phyloP scores from a whole-genome alignment of 805 yeast species.

The Starmerella apicola region DNA sequence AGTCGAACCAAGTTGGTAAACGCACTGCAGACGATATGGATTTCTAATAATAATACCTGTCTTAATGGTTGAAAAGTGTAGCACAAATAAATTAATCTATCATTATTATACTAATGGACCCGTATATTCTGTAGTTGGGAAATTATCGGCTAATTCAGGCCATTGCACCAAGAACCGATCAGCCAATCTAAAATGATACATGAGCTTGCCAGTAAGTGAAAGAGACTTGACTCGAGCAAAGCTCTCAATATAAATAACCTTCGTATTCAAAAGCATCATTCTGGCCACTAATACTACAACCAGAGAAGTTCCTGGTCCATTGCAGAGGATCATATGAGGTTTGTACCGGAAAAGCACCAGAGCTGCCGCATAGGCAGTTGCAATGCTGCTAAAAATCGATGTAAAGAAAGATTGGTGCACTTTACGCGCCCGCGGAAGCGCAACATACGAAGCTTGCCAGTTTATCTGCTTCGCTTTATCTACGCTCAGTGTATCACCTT shows the following conservation, averaged over 20 bases:
- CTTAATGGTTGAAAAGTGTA: too few species aligned
- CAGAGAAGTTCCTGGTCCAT: constrained; percentile 78
- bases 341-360: constrained; percentile 26
- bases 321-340: constrained; percentile 38
- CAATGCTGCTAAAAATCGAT: constrained; percentile 36
- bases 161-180: constrained; percentile 85
- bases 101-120: constrained; percentile 55
- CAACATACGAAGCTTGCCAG: constrained; percentile 19
- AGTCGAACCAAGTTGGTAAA: constrained; percentile 37
- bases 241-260: constrained; percentile 71
- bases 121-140: constrained; percentile 54
- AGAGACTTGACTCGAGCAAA: constrained; percentile 67
- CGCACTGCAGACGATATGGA: constrained; percentile 28
- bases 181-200: constrained; percentile 58
- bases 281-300: constrained; percentile 36
- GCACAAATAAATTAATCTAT: background rate
- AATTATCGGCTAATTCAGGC: constrained; percentile 44
- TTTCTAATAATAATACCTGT: constrained; percentile 9
- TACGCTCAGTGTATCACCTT: constrained; percentile 42
- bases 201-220: constrained; percentile 62
- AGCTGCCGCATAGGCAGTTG: constrained; percentile 28
- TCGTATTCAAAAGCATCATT: constrained; percentile 29
- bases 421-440: constrained; percentile 44
- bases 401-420: constrained; percentile 45
- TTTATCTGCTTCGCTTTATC: constrained; percentile 21